Percentiles rank a stretch among this genome's conserved stretches.
phyloP scores from a whole-genome alignment of 2,329 filamentous ascomycete species.

The Cadophora sp. region DNA sequence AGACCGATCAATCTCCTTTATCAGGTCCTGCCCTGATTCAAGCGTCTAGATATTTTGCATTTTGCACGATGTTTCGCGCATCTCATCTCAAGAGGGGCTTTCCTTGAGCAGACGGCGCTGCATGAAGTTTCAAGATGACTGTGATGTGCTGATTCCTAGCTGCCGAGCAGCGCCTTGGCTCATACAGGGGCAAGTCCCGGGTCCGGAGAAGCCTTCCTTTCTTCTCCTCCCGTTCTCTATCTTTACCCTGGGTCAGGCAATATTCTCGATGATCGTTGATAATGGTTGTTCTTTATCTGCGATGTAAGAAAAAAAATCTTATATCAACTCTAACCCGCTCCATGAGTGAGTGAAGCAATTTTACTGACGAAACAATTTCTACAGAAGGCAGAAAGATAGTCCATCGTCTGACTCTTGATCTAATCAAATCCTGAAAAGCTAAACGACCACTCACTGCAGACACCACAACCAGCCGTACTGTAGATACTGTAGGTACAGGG shows the following conservation, averaged over 20 bases:
- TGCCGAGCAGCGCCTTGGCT: slow-evolving; percentile 6
- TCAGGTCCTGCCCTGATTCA: neutral
- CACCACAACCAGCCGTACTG: neutral
- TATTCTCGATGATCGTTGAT: neutral
- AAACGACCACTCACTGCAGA: neutral
- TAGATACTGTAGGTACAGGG: neutral
- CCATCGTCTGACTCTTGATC: slow-evolving; percentile 1
- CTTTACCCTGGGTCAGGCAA: neutral
- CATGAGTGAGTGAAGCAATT: neutral
- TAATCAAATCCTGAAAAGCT: neutral
- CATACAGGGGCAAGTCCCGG: slow-evolving; percentile 3
- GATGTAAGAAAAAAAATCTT: neutral
- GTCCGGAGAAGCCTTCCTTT: neutral
- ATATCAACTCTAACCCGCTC: neutral
- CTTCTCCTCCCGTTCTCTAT: neutral
- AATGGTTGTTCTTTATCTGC: neutral
- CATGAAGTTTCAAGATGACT: slow-evolving; percentile 29
- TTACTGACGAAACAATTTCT: neutral
- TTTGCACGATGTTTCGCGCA: slow-evolving; percentile 6
- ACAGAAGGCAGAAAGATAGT: neutral
- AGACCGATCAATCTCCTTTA: neutral
- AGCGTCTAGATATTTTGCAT: slow-evolving; percentile 7
- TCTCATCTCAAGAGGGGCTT: neutral
- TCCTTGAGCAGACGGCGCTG: slow-evolving; percentile 8
- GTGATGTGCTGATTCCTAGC: slow-evolving; percentile 7